A percentile compares a stretch with the other conserved stretches of the same genome.
These are phyloP conservation scores for Microsporum canis DNA, from an alignment of 2,329 filamentous ascomycete species.

Conservation along the genomic window DNA sequence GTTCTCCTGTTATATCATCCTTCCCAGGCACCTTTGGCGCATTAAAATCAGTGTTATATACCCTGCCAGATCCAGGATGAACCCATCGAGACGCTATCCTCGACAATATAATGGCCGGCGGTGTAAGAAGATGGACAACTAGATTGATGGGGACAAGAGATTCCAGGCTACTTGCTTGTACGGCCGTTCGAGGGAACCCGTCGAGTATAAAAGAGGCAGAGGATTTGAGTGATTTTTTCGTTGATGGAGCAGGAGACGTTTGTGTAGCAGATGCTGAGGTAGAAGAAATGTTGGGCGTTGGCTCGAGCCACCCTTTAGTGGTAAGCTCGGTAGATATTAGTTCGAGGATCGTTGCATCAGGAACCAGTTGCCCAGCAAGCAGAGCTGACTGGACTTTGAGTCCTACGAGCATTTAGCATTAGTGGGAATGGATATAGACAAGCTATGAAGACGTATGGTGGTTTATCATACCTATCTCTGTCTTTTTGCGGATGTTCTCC, in stretches of 20 bases:
- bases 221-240: conserved; percentile 47
- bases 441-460: no score
- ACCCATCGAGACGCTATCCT: conserved; percentile 90
- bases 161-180: conserved; percentile 68
- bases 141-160: conserved; percentile 85
- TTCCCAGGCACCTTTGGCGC: conserved; percentile 65
- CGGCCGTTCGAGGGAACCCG: conserved; percentile 81
- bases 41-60: conserved; percentile 94
- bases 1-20: conserved; percentile 86
- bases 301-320: conserved; percentile 68
- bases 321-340: conserved; percentile 85
- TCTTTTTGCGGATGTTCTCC: conserved; percentile 81
- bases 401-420: conserved; percentile 42
- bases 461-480: conserved; percentile 57
- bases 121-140: conserved; percentile 76
- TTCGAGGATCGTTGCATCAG: conserved; percentile 80
- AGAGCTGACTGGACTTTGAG: conserved; percentile 85
- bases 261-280: conserved; percentile 32
- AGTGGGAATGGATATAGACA: background rate
- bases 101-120: conserved; percentile 72
- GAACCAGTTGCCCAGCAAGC: conserved; percentile 77
- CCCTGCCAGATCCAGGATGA: conserved; percentile 76
- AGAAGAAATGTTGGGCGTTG: conserved; percentile 35
- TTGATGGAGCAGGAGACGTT: conserved; percentile 28
- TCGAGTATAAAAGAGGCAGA: conserved; percentile 87